Evolutionary conservation across 768 basidiomycete genomes (phyloP).

Genomic region (Boletus sensibilis): DNA sequence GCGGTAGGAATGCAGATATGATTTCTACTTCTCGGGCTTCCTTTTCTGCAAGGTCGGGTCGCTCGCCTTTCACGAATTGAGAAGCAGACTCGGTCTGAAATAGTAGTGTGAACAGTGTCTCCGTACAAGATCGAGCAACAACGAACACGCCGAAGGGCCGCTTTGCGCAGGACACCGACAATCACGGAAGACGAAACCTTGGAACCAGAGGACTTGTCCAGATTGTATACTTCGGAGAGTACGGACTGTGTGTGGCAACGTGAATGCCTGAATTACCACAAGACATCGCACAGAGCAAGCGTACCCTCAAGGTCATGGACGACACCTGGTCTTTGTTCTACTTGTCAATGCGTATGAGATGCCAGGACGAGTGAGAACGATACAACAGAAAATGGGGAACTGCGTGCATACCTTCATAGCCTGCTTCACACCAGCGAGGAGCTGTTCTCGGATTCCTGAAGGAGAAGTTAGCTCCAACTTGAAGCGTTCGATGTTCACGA

Average conservation of each 20-base stretch:
- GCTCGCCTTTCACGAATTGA: constrained; percentile 55
- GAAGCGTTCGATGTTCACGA: neutral
- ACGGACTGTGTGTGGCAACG: constrained; percentile 46
- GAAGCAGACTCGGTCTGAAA: constrained; percentile 56
- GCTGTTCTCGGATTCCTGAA: constrained; percentile 52
- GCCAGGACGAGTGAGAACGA: neutral
- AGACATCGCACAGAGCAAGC: constrained; percentile 16
- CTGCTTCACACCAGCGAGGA: constrained; percentile 54
- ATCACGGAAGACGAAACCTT: constrained; percentile 49
- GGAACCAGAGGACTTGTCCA: constrained; percentile 54
- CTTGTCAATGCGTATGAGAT: constrained; percentile 7
- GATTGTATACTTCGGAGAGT: constrained; percentile 64
- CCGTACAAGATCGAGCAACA: neutral
- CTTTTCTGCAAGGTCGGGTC: constrained; percentile 63
- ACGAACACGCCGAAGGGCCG: constrained; percentile 57
- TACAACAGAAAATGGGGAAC: neutral
- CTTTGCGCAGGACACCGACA: constrained; percentile 55
- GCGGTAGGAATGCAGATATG: constrained; percentile 56
- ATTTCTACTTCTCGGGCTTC: constrained; percentile 58
- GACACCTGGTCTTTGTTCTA: constrained; percentile 57
- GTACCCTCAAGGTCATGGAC: constrained; percentile 58
- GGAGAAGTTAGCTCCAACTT: neutral
- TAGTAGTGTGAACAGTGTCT: constrained; percentile 7
- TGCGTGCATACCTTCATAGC: constrained; percentile 66
- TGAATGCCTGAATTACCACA: neutral